Conservation (phyloP, 768 basidiomycete species). For the Collybia nuda region DNA sequence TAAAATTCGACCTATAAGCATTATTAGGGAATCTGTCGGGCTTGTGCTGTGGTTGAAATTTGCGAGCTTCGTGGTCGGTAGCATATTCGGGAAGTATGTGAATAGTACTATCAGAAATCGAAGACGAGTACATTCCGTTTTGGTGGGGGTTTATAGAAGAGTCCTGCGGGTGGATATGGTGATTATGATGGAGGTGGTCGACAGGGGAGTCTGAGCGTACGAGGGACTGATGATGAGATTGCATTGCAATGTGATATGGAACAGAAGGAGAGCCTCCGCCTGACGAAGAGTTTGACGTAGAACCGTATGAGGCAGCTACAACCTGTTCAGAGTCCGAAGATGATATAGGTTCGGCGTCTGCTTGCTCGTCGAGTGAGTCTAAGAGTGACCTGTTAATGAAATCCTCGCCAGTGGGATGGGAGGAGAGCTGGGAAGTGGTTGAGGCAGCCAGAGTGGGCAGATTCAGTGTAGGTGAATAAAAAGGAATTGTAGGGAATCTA, state of each 20-base stretch:
- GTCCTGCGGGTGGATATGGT: conserved; percentile 32
- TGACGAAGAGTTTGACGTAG: conserved; percentile 54
- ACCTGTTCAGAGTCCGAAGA: conserved; percentile 53
- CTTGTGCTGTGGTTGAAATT: conserved; percentile 32
- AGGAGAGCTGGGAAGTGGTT: conserved; percentile 34
- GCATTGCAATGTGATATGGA: conserved; percentile 52
- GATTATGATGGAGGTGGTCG: conserved; percentile 35
- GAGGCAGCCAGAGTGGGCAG: conserved; percentile 55
- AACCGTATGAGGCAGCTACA: conserved; percentile 44
- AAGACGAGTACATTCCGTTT: conserved; percentile 31
- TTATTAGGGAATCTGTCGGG: conserved; percentile 30
- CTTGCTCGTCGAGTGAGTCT: conserved; percentile 81
- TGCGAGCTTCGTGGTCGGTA: conserved; percentile 36
- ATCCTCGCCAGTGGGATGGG: conserved; percentile 66
- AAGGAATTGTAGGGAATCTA: conserved; percentile 16
- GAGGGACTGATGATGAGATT: conserved; percentile 38
- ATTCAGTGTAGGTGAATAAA: conserved; percentile 14
- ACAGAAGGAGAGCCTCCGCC: conserved; percentile 48
- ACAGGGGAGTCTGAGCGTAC: conserved; percentile 50
- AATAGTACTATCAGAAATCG: conserved; percentile 31
- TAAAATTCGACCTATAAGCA: conserved; percentile 34
- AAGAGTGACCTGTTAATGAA: conserved; percentile 84
- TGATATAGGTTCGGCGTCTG: conserved; percentile 70
- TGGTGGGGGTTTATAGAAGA: conserved; percentile 32
- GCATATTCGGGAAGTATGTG: conserved; percentile 38